Evolutionary conservation across 192 early-diverging fungal species (phyloP), one percentile per base, ranked within the genome.

Genomic region (Linnemannia exigua): DNA sequence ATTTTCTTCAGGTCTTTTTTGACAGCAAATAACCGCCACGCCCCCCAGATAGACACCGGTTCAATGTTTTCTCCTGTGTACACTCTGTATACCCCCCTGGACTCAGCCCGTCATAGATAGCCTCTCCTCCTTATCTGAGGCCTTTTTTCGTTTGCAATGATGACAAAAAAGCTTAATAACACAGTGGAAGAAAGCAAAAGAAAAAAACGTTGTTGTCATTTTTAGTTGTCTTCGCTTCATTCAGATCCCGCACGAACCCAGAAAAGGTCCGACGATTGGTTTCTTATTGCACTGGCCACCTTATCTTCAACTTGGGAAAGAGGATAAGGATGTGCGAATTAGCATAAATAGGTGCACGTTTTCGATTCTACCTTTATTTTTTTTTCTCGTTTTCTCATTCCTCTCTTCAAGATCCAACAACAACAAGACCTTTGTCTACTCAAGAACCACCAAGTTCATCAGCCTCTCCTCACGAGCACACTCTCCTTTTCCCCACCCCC

Each of bases 121-220:
- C 58, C 58, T 28, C 3, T 2, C 58, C 22, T 63, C 12, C 58
- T 63, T 63, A 63, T 63, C 58, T 63, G 58, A 63, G 58, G 58
- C 58, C 58, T 63, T 63, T 63, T 63, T 33, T 0, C 0, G 11
- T 33, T 31, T 11, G 25, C 25, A 12, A 11, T 12, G 28, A 63
- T 31, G 58, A 63, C 58, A 58, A 63, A 63, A 54, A 63, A 63
- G 58, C 58, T 63, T 63, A 63, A 31, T 63, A 63, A 63, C 58
- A 31, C 58, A 54, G 8, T 22, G n/a, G 22, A 58, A n/a, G n/a
- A n/a, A n/a, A n/a, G n/a, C n/a, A n/a, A n/a, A n/a, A n/a, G n/a
- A n/a, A n/a, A n/a, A n/a, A n/a, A n/a, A 28, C 28, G 58, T 31
- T 54, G 22, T n/a, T 63, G 58, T 63, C 58, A 63, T 63, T 63